Percentiles rank a stretch among this genome's conserved stretches.
Conservation (phyloP, 495 filamentous ascomycete species). For the Hypomontagnella monticulosa region DNA sequence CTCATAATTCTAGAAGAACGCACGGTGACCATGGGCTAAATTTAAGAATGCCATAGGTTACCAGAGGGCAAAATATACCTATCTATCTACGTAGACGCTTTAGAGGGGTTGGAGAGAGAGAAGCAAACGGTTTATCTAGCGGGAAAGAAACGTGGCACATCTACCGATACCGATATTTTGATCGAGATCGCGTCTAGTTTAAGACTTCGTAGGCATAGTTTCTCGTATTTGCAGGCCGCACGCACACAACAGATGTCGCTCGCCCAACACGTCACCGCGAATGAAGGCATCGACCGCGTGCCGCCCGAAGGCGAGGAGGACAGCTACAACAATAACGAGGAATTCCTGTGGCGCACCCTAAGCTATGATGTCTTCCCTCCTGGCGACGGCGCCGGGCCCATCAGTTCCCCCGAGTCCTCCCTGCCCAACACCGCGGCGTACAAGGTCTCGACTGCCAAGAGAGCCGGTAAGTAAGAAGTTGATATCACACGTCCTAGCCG, state of each 20-base stretch:
- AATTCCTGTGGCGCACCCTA: constrained; percentile 41
- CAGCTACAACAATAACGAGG: constrained; percentile 12
- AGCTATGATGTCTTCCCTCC: constrained; percentile 39
- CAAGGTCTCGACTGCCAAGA: constrained; percentile 62
- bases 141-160: background rate
- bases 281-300: constrained; percentile 46
- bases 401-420: constrained; percentile 10
- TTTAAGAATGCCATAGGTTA: background rate
- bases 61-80: background rate
- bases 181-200: background rate
- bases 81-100: background rate
- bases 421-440: constrained; percentile 53
- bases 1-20: constrained; percentile 28
- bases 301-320: constrained; percentile 30
- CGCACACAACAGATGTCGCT: constrained; percentile 19
- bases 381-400: constrained; percentile 12
- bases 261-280: constrained; percentile 41
- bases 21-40: background rate
- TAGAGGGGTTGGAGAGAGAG: background rate
- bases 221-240: too few relatives aligned
- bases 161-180: background rate
- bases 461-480: constrained; percentile 56
- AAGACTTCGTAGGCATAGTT: background rate
- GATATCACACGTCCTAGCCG: too few relatives aligned
- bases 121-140: background rate